Evolutionary conservation across 352 stramenopile species (phyloP).

Genomic region (Pythium phragmitis): DNA sequence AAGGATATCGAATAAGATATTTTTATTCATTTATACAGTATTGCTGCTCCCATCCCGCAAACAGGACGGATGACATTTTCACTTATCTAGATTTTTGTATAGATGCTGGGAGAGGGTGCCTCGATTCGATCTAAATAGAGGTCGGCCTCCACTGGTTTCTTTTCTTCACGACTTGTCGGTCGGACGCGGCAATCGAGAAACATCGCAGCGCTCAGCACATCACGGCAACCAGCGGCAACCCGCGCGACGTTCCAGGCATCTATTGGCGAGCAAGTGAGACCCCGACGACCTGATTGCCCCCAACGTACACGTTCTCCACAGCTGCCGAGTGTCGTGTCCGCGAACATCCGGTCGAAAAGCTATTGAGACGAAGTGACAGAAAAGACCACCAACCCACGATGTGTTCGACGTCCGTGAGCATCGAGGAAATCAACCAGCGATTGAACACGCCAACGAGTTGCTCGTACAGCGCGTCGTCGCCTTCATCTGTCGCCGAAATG

Average conservation of each 20-base stretch:
- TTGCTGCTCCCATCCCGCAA: neutral
- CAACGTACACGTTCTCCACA: neutral
- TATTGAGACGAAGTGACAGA: neutral
- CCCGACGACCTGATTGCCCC: neutral
- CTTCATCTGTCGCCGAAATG: constrained; percentile 67
- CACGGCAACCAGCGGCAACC: neutral
- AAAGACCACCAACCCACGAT: constrained; percentile 12
- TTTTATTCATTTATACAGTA: constrained; percentile 8
- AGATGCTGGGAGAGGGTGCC: neutral
- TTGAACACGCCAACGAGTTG: constrained; percentile 34
- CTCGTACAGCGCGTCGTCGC: constrained; percentile 38
- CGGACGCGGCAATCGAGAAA: constrained; percentile 20
- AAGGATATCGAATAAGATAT: neutral
- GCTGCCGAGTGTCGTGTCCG: neutral
- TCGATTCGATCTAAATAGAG: constrained; percentile 10
- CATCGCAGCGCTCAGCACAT: constrained; percentile 1
- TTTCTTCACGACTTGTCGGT: constrained; percentile 4
- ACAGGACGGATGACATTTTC: constrained; percentile 3
- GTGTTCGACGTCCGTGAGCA: constrained; percentile 32
- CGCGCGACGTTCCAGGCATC: neutral
- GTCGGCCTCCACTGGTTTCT: constrained; percentile 18
- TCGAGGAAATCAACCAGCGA: constrained; percentile 29
- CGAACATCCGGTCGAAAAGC: neutral
- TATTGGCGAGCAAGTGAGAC: neutral
- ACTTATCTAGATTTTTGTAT: constrained; percentile 8